Base-by-base conservation (phyloP, 352 stramenopile genomes). In the Phytopythium sindhum region DNA sequence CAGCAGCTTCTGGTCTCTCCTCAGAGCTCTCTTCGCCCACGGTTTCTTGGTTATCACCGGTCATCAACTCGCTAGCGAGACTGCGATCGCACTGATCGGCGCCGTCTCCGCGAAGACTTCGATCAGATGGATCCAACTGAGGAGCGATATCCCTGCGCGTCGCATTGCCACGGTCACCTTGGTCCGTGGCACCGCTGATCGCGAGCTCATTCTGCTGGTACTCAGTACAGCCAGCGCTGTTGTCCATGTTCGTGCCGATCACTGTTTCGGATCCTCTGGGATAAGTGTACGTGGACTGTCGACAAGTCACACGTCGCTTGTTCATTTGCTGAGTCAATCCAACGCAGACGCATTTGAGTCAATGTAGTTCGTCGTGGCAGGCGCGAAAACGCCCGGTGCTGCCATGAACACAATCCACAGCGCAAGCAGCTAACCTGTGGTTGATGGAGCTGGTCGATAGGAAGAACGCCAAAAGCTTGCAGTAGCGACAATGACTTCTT, bases 381-480 rank as follows among this genome's bases (percentile, higher is more conserved):
- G 31, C 31, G 9, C 33, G 33, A 39, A 39, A 39, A 10, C 33
- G 7, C 33, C 14, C 10, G 10, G 14, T 11, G 33, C 31, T 35
- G 31, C 3, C 31, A 35, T 35, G 31, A 8, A 35, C 8, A 8
- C 31, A 21, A 6, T 19, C 19, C 15, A 19, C 37, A 29, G 1
- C 45, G 5, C n/a, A 53, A 53, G n/a, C 11, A 31, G 8, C n/a
- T 42, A 24, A 58, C 52, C 29, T 58, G 26, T 29, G 28, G 23
- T 29, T 2, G 1, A 6, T 24, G 52, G 17, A 58, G 17, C 24
- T 29, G 52, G 19, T 23, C 29, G 12, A 58, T 26, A 12, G 26
- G 52, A 33, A 58, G 52, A 17, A 58, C n/a, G 12, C 52, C 52
- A 45, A 58, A 33, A 6, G 45, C 52, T 19, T 58, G 52, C 29